phyloP scores from a whole-genome alignment of 306 rosid genomes.

The Argentina anserina region DNA sequence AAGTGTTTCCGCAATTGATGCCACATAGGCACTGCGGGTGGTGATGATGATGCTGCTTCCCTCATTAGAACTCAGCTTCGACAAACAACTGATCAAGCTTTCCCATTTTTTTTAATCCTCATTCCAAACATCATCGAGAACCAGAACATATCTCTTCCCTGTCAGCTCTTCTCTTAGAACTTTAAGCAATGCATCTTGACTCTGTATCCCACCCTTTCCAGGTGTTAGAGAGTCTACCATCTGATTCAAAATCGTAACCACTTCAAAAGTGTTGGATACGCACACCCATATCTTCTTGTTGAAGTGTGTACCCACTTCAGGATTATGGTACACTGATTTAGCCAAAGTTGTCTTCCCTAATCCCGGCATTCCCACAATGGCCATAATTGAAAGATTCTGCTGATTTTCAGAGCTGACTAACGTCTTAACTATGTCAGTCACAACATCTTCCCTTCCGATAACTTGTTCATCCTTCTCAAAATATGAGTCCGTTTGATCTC shows the following conservation, averaged over 20 bases:
- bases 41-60: conserved; percentile 17
- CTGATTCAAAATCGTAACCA: not conserved
- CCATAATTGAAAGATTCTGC: not conserved
- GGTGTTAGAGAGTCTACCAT: not conserved
- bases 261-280: conserved; percentile 9
- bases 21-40: not conserved
- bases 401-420: not conserved
- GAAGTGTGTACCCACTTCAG: not conserved
- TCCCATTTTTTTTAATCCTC: not conserved
- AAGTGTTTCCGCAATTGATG: not conserved
- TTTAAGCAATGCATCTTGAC: not conserved
- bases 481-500: not conserved
- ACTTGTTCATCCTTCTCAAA: not conserved
- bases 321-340: conserved; percentile 3
- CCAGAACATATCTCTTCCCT: conserved; percentile 18
- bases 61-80: not conserved
- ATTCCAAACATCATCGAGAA: conserved; percentile 26
- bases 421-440: not conserved
- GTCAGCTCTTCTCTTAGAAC: not conserved
- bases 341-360: conserved; percentile 23
- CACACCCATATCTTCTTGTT: conserved; percentile 16
- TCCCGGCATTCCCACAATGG: conserved; percentile 20
- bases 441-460: not conserved
- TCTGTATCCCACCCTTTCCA: not conserved
- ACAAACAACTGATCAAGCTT: not conserved